A percentile compares a stretch with the other conserved stretches of the same genome.
Conservation (phyloP, 2,329 filamentous ascomycete genomes). For the Diaporthe citrichinensis region DNA sequence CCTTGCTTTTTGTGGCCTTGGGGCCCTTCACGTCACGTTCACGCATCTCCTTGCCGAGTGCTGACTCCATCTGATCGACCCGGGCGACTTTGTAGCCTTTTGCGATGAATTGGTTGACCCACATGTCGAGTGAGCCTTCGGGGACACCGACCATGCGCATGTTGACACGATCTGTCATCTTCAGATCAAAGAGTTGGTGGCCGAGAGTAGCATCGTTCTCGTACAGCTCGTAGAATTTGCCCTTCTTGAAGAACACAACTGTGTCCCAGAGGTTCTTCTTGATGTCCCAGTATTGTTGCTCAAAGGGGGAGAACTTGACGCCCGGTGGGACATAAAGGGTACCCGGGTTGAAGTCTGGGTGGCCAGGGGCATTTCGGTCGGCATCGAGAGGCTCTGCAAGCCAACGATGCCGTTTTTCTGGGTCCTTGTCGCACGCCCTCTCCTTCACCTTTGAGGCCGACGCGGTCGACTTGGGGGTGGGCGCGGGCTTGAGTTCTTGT, state of each 20-base stretch:
- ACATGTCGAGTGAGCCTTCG: constrained; percentile 94
- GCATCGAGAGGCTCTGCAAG: constrained; percentile 88
- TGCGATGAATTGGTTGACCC: constrained; percentile 98
- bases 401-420: constrained; percentile 91
- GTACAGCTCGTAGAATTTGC: constrained; percentile 98
- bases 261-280: constrained; percentile 99
- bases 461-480: constrained; percentile 46
- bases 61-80: constrained; percentile 97
- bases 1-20: constrained; percentile 72
- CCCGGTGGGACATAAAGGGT: constrained; percentile 90
- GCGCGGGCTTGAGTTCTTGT: constrained; percentile 43
- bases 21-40: constrained; percentile 78
- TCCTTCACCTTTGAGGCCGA: constrained; percentile 59
- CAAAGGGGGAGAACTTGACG: constrained; percentile 92
- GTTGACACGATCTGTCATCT: constrained; percentile 97
- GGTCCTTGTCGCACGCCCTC: constrained; percentile 86
- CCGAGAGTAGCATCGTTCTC: constrained; percentile 98
- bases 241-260: constrained; percentile 99
- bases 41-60: constrained; percentile 98
- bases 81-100: constrained; percentile 98
- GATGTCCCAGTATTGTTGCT: constrained; percentile 99
- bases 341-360: constrained; percentile 91
- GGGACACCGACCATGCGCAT: constrained; percentile 99
- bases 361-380: constrained; percentile 81
- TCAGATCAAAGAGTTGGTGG: constrained; percentile 96